phyloP scores from a whole-genome alignment of 441 rosid species.

The Manihot esculenta region DNA sequence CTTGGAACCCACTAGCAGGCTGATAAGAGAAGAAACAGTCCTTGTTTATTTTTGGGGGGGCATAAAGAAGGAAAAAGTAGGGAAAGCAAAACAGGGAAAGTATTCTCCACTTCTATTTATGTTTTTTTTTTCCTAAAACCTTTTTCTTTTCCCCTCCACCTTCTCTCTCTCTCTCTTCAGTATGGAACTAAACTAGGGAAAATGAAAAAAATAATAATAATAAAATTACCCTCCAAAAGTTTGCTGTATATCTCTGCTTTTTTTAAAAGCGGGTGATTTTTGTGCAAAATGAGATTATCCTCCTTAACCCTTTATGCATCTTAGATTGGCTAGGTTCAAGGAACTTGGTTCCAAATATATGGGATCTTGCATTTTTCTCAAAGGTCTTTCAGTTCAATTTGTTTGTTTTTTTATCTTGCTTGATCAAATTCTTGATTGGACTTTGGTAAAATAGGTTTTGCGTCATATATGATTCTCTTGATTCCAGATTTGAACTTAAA shows the following conservation, averaged over 20 bases:
- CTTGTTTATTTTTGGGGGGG: conserved; percentile 18
- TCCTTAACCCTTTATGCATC: conserved; percentile 1
- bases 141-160: too few species aligned
- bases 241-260: conserved; percentile 13
- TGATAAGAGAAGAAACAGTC: conserved; percentile 18
- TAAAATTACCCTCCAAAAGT: conserved; percentile 19
- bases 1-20: conserved; percentile 29
- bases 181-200: conserved; percentile 19
- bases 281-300: neutral
- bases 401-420: neutral
- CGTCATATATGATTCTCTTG: neutral
- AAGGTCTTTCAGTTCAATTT: neutral
- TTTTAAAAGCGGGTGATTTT: conserved; percentile 9
- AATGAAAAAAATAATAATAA: neutral
- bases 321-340: conserved; percentile 4
- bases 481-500: neutral
- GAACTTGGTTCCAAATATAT: neutral
- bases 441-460: neutral
- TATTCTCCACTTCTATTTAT: conserved; percentile 28
- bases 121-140: neutral
- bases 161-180: conserved; percentile 8
- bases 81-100: conserved; percentile 21
- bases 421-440: neutral
- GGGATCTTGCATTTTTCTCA: neutral
- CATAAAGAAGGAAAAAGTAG: conserved; percentile 17